Conservation (phyloP, 345 rosid genomes). For the Populus tremula region DNA sequence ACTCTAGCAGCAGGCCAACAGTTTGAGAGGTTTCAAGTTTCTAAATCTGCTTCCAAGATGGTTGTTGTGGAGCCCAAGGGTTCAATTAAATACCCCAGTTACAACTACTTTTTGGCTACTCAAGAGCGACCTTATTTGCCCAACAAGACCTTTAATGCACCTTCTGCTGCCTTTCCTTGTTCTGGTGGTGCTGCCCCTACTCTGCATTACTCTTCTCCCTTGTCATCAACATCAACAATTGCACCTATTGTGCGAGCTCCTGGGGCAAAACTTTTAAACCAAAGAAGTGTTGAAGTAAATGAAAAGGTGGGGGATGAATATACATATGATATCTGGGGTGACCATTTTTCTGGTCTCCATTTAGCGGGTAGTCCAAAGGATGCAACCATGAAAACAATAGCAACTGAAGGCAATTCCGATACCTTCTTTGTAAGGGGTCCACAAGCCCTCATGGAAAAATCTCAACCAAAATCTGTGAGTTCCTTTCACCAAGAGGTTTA, state of each 20-base stretch:
- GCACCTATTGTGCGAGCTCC: slow-evolving; percentile 82
- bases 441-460: slow-evolving; percentile 54
- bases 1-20: slow-evolving; percentile 22
- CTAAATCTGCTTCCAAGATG: slow-evolving; percentile 25
- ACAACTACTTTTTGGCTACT: slow-evolving; percentile 5
- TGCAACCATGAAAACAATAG: slow-evolving; percentile 34
- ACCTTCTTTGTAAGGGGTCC: slow-evolving; percentile 88
- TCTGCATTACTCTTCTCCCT: slow-evolving; percentile 29
- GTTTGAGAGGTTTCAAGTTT: slow-evolving; percentile 20
- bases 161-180: slow-evolving; percentile 48
- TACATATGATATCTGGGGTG: slow-evolving; percentile 84
- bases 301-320: slow-evolving; percentile 39
- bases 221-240: slow-evolving; percentile 40
- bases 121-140: slow-evolving; percentile 31
- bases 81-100: slow-evolving; percentile 15
- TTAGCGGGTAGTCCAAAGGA: slow-evolving; percentile 39
- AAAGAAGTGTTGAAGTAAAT: slow-evolving; percentile 30
- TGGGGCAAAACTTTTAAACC: slow-evolving; percentile 40
- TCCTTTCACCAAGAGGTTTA: slow-evolving; percentile 47
- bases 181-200: slow-evolving; percentile 25
- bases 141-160: too few species aligned
- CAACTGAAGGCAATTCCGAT: slow-evolving; percentile 41
- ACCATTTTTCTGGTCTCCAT: slow-evolving; percentile 61
- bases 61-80: slow-evolving; percentile 17
- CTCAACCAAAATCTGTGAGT: slow-evolving; percentile 52